Evolutionary conservation across 169 alveolate species (phyloP), one percentile per base, ranked within the genome.

Genomic region (Cryptosporidium baileyi): DNA sequence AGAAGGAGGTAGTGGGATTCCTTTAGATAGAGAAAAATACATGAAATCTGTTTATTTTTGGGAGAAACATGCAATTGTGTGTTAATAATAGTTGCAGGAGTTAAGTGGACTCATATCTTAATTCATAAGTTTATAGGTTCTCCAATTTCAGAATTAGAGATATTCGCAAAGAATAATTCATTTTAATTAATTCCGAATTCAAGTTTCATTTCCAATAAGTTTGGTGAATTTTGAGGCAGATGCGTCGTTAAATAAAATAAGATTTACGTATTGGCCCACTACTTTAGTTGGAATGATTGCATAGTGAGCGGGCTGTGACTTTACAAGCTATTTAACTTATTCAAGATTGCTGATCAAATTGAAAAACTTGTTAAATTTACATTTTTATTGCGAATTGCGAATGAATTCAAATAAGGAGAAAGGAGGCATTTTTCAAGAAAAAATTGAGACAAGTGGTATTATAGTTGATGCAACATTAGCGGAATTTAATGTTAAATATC

Each of bases 1-100:
- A 40, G 97, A 97, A 80, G 99, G 99, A 17, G 99, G 99, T 26
- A 96, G 99, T 85, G 99, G 99, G 44, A 98, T 96, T n/a, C 94
- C 96, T 45, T 63, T 98, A 9, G 95, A 95, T 65, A 90, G 95
- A 49, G 97, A 92, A 41, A 93, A 92, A 57, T 97, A 98, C 88
- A 80, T 91, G 67, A 93, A 93, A 38, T 90, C 98, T 44, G 99
- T 98, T n/a, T 96, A 91, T 67, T 98, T 93, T 90, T 98, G 99
- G 99, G 74, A 94, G 13, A 88, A 94, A 60, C 96, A 96, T 85
- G 98, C 97, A 19, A 80, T 94, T 36, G 88, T 96, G 30, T 32
- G 7, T 15, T 57, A 57, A 5, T 57, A 62, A 90, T 90, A 80
- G 91, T 61, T 15, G 3, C 59, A 3, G 59, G 19, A 47, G 19